Percentiles rank a stretch among this genome's conserved stretches.
These are phyloP conservation scores for Candida albicans DNA, from an alignment of 1,139 yeast genomes.

Conservation along the genomic window DNA sequence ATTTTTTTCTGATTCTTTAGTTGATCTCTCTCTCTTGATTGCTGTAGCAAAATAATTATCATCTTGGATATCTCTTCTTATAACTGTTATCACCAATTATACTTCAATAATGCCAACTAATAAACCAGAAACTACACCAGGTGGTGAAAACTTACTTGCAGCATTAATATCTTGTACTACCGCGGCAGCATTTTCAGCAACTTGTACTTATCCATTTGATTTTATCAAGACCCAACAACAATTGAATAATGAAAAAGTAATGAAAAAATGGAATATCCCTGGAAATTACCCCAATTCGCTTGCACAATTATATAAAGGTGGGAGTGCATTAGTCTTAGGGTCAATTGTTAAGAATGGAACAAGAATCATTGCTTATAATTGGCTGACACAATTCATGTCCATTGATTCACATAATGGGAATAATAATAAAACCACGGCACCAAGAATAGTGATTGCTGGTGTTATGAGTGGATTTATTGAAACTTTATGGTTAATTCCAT, in stretches of 20 bases:
- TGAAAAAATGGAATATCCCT: slow-evolving; percentile 36
- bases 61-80: too few species aligned
- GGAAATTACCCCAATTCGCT: slow-evolving; percentile 41
- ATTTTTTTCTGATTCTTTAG: too few species aligned
- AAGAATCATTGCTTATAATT: slow-evolving; percentile 72
- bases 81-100: not conserved
- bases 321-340: slow-evolving; percentile 78
- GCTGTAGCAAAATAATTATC: too few species aligned
- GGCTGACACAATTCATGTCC: slow-evolving; percentile 76
- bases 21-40: too few species aligned
- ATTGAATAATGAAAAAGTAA: slow-evolving; percentile 42
- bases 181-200: slow-evolving; percentile 72
- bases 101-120: slow-evolving; percentile 2
- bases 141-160: slow-evolving; percentile 45
- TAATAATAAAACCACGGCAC: slow-evolving; percentile 57
- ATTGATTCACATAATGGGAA: slow-evolving; percentile 37
- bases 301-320: slow-evolving; percentile 64
- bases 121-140: slow-evolving; percentile 1
- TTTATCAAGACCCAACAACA: slow-evolving; percentile 75
- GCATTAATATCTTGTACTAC: slow-evolving; percentile 75
- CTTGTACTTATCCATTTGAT: slow-evolving; percentile 82
- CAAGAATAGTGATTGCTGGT: slow-evolving; percentile 79
- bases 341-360: slow-evolving; percentile 70
- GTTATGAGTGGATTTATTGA: slow-evolving; percentile 82
- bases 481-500: slow-evolving; percentile 82